phyloP scores from a whole-genome alignment of 345 rosid genomes.

The Geranium rotundifolium region DNA sequence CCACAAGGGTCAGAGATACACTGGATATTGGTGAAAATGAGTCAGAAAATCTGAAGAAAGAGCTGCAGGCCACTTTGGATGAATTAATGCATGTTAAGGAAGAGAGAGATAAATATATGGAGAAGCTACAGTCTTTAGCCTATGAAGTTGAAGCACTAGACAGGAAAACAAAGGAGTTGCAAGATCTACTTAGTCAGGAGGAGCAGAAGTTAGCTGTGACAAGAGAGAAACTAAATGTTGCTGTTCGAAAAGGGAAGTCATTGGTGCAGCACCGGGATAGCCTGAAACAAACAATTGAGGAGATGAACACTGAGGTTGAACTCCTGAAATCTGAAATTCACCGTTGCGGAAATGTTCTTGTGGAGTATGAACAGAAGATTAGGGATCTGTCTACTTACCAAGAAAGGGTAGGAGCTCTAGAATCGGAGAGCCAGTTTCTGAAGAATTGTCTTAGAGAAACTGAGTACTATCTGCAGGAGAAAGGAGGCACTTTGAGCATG shows the following conservation, averaged over 20 bases:
- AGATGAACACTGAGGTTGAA: conserved; percentile 48
- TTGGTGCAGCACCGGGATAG: conserved; percentile 81
- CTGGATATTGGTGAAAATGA: conserved; percentile 23
- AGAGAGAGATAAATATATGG: conserved; percentile 58
- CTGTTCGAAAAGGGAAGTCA: conserved; percentile 91
- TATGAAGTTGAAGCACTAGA: conserved; percentile 49
- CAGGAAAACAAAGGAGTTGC: conserved; percentile 49
- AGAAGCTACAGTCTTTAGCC: conserved; percentile 45
- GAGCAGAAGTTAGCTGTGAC: conserved; percentile 71
- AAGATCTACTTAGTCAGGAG: conserved; percentile 56
- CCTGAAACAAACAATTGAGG: conserved; percentile 67
- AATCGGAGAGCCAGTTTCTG: conserved; percentile 50
- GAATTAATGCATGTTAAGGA: conserved; percentile 45
- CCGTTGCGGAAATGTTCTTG: conserved; percentile 35
- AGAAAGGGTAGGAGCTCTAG: conserved; percentile 39
- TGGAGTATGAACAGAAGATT: conserved; percentile 46
- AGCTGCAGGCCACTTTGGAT: conserved; percentile 51
- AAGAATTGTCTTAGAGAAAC: conserved; percentile 50
- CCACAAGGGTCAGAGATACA: conserved; percentile 32
- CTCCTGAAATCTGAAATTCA: conserved; percentile 54
- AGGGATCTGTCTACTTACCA: conserved; percentile 42
- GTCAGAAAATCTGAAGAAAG: conserved; percentile 36
- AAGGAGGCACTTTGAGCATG: conserved; percentile 34
- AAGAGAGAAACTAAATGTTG: conserved; percentile 83
- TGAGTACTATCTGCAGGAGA: conserved; percentile 48